phyloP scores from a whole-genome alignment of 148 eudicot species.

The Pouteria glomerata region DNA sequence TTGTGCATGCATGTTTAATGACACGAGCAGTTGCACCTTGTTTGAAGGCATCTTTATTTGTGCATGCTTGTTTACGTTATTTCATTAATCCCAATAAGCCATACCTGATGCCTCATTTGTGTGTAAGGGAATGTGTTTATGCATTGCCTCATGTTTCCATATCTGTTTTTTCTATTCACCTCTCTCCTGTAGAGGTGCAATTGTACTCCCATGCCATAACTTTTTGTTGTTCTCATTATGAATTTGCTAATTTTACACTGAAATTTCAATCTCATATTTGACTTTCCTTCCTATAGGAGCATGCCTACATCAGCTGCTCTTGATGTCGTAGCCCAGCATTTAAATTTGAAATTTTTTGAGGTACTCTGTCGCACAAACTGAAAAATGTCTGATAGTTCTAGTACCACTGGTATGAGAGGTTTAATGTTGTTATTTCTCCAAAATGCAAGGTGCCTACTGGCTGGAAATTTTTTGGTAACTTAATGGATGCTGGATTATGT shows the following conservation, averaged over 20 bases:
- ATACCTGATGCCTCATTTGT: background rate
- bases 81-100: background rate
- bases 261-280: background rate
- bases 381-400: background rate
- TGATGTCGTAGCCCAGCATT: conserved; percentile 85
- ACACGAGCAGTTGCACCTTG: background rate
- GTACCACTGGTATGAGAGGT: conserved; percentile 2
- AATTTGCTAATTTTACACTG: conserved; percentile 19
- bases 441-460: conserved; percentile 83
- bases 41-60: background rate
- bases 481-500: conserved; percentile 96
- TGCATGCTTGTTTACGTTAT: background rate
- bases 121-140: background rate
- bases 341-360: conserved; percentile 90
- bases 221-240: conserved; percentile 10
- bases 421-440: conserved; percentile 5
- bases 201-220: conserved; percentile 42
- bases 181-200: background rate
- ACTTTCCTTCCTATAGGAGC: conserved; percentile 56
- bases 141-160: background rate
- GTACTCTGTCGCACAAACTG: conserved; percentile 24
- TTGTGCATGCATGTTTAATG: no score
- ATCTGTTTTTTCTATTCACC: background rate
- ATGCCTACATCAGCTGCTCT: conserved; percentile 99
- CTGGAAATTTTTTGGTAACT: conserved; percentile 95